Evolutionary conservation across 1,284 basidiomycete genomes (phyloP), one percentile per base, ranked within the genome.

Genomic region (Apiotrichum laibachii): DNA sequence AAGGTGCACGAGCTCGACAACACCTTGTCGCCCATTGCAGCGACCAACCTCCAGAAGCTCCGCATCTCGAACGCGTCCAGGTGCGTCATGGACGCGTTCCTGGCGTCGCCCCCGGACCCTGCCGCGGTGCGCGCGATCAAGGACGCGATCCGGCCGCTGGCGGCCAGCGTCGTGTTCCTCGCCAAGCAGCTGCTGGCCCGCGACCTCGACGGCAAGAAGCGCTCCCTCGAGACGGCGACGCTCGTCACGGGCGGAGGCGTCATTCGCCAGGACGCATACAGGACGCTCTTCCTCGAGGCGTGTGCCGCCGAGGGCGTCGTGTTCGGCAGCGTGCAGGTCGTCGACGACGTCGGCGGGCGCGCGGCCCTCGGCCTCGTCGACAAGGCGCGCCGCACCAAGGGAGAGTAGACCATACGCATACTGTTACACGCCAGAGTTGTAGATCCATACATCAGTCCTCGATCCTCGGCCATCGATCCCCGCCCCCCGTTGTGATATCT

Each of bases 1-100:
- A 62, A 66, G 48, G 69, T 72, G 67, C 69, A 75, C 54, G 67
- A 67, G 33, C 66, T 75, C 31, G 68, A 73, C 54, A 56, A 56
- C 1, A 42, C 48, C 1, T 58, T 68, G 5, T 53, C 58, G 18
- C 56, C 67, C 0, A 55, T 66, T 18, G 61, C 64, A 42, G 64
- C 70, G 12, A 63, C 63, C n/a, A 75, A 75, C 55, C 48, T 49
- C 21, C 67, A 69, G 42, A 72, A 72, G 51, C 61, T 72, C 10
- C 65, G 64, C 11, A 65, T 72, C 47, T 64, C 69, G 1, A 53
- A 55, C 13, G 59, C 70, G 15, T 56, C 67, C 6, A 62, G 55
- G 33, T 46, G 52, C 7, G 63, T 72, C 19, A 57, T 72, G 26
- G 59, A 61, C 10, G 42, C 60, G 1, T 70, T 63, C 40, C 40